phyloP scores from a whole-genome alignment of 495 filamentous ascomycete genomes.

The Xylaria palmicola region DNA sequence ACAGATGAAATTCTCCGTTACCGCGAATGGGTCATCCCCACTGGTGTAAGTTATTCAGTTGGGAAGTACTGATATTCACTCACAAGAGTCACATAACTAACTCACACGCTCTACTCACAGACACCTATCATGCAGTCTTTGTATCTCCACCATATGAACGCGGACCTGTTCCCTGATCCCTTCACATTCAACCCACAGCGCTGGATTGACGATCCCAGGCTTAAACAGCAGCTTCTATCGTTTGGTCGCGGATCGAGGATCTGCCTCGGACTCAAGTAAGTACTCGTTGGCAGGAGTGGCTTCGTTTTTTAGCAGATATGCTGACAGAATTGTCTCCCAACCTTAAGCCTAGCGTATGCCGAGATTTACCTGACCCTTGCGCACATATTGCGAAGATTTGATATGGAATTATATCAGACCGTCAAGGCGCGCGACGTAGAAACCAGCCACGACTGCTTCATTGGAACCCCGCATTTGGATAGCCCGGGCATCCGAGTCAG shows the following conservation, averaged over 20 bases:
- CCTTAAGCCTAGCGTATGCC: background rate
- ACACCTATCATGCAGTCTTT: slow-evolving; percentile 9
- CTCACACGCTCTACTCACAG: background rate
- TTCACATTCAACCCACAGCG: slow-evolving; percentile 1
- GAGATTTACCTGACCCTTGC: background rate
- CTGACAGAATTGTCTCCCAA: background rate
- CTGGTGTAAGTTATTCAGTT: background rate
- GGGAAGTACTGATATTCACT: no score
- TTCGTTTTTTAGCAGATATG: background rate
- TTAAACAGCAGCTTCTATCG: background rate
- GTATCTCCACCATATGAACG: slow-evolving; percentile 1
- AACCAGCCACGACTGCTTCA: background rate
- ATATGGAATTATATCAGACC: background rate
- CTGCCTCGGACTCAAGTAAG: slow-evolving; percentile 2
- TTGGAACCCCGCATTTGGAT: background rate
- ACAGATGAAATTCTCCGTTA: background rate
- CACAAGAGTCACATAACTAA: background rate
- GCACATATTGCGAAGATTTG: background rate
- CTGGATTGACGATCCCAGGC: background rate
- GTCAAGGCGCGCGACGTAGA: background rate
- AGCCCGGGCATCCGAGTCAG: background rate
- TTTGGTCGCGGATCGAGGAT: background rate
- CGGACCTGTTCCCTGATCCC: background rate
- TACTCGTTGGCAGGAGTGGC: background rate
- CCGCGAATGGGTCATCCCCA: slow-evolving; percentile 2